These are phyloP conservation scores for Hirsutella rhossiliensis DNA, from an alignment of 2,329 filamentous ascomycete genomes.

Conservation along the genomic window DNA sequence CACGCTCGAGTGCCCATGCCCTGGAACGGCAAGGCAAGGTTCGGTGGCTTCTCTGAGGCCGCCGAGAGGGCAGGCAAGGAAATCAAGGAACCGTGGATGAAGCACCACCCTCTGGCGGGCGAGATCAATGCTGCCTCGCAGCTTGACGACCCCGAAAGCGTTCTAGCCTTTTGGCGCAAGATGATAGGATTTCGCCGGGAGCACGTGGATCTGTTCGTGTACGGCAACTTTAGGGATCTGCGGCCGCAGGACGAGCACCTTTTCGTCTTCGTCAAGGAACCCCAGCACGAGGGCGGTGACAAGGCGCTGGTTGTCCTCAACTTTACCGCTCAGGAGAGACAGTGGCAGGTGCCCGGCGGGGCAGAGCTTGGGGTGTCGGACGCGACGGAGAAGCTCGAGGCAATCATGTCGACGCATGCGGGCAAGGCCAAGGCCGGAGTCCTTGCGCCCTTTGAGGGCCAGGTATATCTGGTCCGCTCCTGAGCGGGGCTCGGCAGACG, in stretches of 20 bases:
- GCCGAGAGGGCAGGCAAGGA: constrained; percentile 18
- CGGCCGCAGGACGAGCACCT: constrained; percentile 10
- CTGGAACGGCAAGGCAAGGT: constrained; percentile 34
- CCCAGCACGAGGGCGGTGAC: constrained; percentile 7
- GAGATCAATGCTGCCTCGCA: constrained; percentile 47
- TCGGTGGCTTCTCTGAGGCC: constrained; percentile 22
- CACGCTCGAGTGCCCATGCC: constrained; percentile 56
- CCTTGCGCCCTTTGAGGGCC: constrained; percentile 18
- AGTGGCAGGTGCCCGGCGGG: constrained; percentile 7
- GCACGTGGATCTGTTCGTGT: constrained; percentile 19
- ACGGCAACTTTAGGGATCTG: constrained; percentile 19
- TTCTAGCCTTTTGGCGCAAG: constrained; percentile 20
- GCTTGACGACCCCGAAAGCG: constrained; percentile 22
- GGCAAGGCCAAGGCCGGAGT: constrained; percentile 7
- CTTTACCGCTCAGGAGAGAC: constrained; percentile 17
- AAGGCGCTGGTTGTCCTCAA: constrained; percentile 19
- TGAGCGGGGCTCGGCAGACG: background rate
- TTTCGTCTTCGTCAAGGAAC: constrained; percentile 19
- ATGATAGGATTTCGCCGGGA: constrained; percentile 16
- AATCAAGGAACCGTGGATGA: constrained; percentile 21
- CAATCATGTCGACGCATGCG: constrained; percentile 14
- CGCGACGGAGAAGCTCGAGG: constrained; percentile 9
- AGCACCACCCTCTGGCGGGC: constrained; percentile 15
- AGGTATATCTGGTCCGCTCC: constrained; percentile 13
- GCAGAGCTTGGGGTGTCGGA: constrained; percentile 11